Evolutionary conservation across 768 basidiomycete genomes (phyloP).

Genomic region (Tylopilus rubrobrunneus): DNA sequence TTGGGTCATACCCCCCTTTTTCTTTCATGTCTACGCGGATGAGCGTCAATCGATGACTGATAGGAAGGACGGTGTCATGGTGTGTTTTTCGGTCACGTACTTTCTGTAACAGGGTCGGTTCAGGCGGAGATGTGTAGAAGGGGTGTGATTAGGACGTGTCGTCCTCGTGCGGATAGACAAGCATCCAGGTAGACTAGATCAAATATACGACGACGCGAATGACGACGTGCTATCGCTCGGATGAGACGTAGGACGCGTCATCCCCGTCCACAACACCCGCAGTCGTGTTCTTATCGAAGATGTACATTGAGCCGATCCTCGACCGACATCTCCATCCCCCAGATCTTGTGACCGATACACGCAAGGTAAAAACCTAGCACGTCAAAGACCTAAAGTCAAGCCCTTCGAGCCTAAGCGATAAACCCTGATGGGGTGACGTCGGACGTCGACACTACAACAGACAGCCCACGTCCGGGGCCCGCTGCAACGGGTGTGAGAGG

Average conservation of each 20-base stretch:
- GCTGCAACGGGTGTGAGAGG: neutral
- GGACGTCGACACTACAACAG: neutral
- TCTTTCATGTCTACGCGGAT: neutral
- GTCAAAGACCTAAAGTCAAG: neutral
- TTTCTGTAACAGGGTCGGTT: neutral
- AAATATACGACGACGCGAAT: neutral
- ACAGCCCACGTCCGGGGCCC: neutral
- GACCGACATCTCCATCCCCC: neutral
- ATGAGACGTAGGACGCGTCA: neutral
- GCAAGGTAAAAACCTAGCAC: neutral
- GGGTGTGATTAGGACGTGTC: neutral
- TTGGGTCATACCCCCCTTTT: neutral
- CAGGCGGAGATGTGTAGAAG: neutral
- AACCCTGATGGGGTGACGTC: neutral
- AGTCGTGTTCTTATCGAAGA: neutral
- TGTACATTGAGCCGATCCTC: neutral
- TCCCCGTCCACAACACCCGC: neutral
- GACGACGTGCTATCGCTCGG: neutral
- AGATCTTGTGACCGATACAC: neutral
- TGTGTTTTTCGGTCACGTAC: neutral
- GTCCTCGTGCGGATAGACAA: neutral
- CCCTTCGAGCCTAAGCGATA: neutral
- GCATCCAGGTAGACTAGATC: neutral
- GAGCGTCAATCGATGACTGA: conserved; percentile 6
- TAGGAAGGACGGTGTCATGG: neutral